These are phyloP conservation scores for Tulasnella sp. DNA, from an alignment of 768 basidiomycete species.

Conservation along the genomic window DNA sequence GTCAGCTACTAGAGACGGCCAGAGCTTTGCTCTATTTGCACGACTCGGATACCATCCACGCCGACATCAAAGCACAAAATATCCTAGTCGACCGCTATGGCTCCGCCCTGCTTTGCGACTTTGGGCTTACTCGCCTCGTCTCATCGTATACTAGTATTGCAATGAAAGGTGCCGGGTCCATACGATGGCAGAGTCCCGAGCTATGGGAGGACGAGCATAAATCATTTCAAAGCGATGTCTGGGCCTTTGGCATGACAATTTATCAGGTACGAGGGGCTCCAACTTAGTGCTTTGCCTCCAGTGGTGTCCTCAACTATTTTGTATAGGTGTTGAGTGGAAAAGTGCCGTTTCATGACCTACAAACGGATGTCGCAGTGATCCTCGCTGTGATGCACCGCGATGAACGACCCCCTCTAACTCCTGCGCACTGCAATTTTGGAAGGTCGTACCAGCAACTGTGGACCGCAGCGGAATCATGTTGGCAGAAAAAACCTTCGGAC, in stretches of 20 bases:
- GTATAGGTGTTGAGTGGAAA: neutral
- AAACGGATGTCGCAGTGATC: neutral
- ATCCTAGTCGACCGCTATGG: neutral
- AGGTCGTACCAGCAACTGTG: neutral
- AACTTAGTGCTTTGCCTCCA: neutral
- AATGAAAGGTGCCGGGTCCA: neutral
- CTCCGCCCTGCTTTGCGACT: neutral
- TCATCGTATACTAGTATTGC: neutral
- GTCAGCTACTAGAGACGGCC: neutral
- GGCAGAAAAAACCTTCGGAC: neutral
- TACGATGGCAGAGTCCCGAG: too few relatives aligned
- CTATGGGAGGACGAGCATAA: too few relatives aligned
- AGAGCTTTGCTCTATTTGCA: neutral
- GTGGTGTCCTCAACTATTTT: neutral
- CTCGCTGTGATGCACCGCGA: neutral
- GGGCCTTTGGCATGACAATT: neutral
- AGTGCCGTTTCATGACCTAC: neutral
- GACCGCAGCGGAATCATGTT: neutral
- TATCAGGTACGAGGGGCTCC: neutral
- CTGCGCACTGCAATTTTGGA: neutral
- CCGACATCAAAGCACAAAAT: neutral
- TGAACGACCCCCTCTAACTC: neutral
- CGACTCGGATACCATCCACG: neutral
- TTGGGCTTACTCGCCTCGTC: neutral
- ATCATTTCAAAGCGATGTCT: neutral